Evolutionary conservation across 1,284 basidiomycete species (phyloP), one percentile per base, ranked within the genome.

Genomic region (Golubevia sp.): DNA sequence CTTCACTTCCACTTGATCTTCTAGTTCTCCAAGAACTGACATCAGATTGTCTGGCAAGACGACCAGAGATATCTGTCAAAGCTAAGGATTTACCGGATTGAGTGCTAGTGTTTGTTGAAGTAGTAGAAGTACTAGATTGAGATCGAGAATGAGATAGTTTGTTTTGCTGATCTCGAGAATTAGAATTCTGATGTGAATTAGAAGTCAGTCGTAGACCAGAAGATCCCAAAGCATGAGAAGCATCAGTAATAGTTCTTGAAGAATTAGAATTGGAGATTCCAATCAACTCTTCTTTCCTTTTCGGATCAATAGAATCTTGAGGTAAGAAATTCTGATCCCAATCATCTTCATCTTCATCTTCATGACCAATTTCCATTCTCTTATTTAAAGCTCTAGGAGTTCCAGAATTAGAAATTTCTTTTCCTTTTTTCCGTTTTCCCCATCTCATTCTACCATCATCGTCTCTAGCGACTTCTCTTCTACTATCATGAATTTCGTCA

Each of bases 281-380:
- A 34, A 34, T 34, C 30, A 11, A 34, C 11, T 34, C 11, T 34
- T 3, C 4, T 34, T 34, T 34, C 30, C 30, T 34, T 34, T 11
- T 34, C n/a, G n/a, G n/a, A n/a, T n/a, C n/a, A n/a, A n/a, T n/a
- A n/a, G n/a, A n/a, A n/a, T 34, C 30, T 34, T 3, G 30, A 34
- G 30, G 30, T 34, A 49, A 56, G 18, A 72, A 71, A 15, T 61
- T 66, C 24, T 67, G 67, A 54, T 71, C 71, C 72, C 72, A 74
- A 38, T 73, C 66, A 49, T 74, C 72, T 11, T 65, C 57, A 23
- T 68, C 72, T 1, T 67, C n/a, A n/a, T n/a, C 70, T 13, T 64
- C 67, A 15, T 64, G 66, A 3, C 69, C 67, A 15, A 34, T 49
- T 23, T 34, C 30, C 25, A 26, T 21, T 4, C 34, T 34, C 4